phyloP scores from a whole-genome alignment of 352 stramenopile genomes.

The Globisporangium radiosum region DNA sequence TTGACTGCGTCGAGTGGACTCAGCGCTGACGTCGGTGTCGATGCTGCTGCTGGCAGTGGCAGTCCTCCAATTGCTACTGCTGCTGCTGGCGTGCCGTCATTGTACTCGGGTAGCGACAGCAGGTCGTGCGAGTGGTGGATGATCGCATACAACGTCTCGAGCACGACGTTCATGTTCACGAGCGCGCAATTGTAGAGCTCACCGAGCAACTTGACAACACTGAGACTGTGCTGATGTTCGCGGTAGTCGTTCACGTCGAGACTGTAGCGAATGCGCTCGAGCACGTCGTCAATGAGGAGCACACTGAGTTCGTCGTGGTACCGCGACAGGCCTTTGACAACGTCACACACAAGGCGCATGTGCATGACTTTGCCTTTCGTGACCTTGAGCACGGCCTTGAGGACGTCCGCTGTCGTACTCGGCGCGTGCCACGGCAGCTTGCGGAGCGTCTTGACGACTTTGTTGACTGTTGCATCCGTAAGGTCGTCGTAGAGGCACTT shows the following conservation, averaged over 20 bases:
- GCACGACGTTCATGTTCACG: conserved; percentile 88
- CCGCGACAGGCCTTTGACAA: conserved; percentile 75
- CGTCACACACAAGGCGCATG: conserved; percentile 84
- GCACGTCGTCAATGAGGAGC: conserved; percentile 88
- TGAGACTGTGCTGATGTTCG: conserved; percentile 92
- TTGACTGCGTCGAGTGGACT: conserved; percentile 38
- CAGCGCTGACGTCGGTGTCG: too few species aligned
- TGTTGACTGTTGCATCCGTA: conserved; percentile 75
- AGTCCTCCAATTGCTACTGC: conserved; percentile 19
- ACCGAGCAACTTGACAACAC: conserved; percentile 90
- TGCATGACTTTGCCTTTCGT: conserved; percentile 86
- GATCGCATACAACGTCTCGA: conserved; percentile 93
- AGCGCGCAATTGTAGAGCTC: conserved; percentile 92
- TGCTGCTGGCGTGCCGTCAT: conserved; percentile 9
- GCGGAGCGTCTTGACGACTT: conserved; percentile 92
- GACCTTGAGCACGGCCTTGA: conserved; percentile 91
- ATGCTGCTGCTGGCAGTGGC: too few species aligned
- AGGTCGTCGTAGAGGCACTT: conserved; percentile 87
- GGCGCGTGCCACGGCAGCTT: conserved; percentile 88
- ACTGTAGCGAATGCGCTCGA: conserved; percentile 90
- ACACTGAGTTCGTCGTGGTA: conserved; percentile 90
- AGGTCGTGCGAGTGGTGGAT: conserved; percentile 96
- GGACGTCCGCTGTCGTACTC: conserved; percentile 56
- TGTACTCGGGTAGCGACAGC: conserved; percentile 52
- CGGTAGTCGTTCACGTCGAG: conserved; percentile 88